Evolutionary conservation across 2,329 filamentous ascomycete genomes (phyloP).

Genomic region (Cyphellophora europaea): DNA sequence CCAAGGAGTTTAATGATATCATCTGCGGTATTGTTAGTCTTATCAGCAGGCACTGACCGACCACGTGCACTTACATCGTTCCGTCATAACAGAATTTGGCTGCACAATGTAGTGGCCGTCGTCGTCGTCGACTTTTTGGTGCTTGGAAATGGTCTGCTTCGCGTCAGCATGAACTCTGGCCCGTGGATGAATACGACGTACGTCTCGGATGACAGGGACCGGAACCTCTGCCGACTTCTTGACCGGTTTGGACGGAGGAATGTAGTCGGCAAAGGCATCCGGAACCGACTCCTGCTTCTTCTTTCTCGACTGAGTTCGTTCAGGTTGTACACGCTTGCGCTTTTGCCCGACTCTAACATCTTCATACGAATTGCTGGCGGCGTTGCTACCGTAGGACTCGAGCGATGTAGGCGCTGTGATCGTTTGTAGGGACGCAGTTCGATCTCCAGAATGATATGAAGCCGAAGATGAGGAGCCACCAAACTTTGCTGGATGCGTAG

Average conservation of each 20-base stretch:
- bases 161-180: too few relatives aligned
- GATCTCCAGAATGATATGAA: conserved; percentile 65
- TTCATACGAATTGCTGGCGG: conserved; percentile 49
- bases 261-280: conserved; percentile 68
- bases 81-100: conserved; percentile 74
- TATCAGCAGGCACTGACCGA: background rate
- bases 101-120: conserved; percentile 95
- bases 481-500: conserved; percentile 63
- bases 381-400: conserved; percentile 51
- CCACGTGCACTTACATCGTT: conserved; percentile 62
- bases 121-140: conserved; percentile 82
- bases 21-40: conserved; percentile 45
- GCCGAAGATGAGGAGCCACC: conserved; percentile 57
- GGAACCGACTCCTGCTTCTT: conserved; percentile 62
- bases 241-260: conserved; percentile 76
- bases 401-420: conserved; percentile 77
- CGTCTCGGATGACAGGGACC: conserved; percentile 51
- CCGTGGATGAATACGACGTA: too few relatives aligned
- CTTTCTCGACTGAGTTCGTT: conserved; percentile 70
- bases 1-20: conserved; percentile 82
- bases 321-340: conserved; percentile 67
- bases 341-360: conserved; percentile 71
- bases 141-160: conserved; percentile 41
- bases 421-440: conserved; percentile 73
- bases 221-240: conserved; percentile 80